Evolutionary conservation across 2,329 filamentous ascomycete genomes (phyloP), one percentile per base, ranked within the genome.

Genomic region (Hypoxylon sp.): DNA sequence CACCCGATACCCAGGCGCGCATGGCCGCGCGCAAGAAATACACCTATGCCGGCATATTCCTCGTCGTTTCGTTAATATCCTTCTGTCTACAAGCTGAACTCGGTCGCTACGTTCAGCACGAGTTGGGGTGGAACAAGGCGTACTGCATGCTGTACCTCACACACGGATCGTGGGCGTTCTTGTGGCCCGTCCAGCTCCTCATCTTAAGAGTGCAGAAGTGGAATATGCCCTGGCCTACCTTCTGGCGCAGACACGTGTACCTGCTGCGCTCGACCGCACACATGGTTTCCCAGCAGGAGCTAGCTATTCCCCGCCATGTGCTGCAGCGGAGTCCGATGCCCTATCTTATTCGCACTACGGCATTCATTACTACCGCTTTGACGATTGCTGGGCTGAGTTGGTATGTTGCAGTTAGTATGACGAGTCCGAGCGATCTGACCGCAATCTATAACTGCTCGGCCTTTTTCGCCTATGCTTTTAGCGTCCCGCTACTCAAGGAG

Each of bases 111-210:
- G 94, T 99, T 55, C 93, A 97, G 75, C 87, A 93, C 69, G 86
- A 94, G 53, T 75, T 97, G 58, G 86, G 89, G 58, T 99, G 94
- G 94, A 84, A 95, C 75, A 99, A 99, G 77, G 90, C 94, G n/a
- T 99, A 97, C 76, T 96, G 91, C 78, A 99, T 99, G 94, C 84
- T 99, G 79, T 97, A 96, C 73, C 80, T 99, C 60, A 99, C 94
- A 7, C 94, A 99, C 74, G 89, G 93, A 46, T 96, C 91, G 2
- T 99, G 94, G 94, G 72, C 87, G 7, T 73, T 97, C 37, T 80
- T 99, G 16, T 99, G 91, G 90, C 93, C 92, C 0, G 75, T 82
- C 7, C 91, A 96, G 72, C 82, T 99, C 25, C 71, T 89, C 16
- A 81, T 96, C 40, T 78, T 97, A 55, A 87, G 93, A 47, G 58